These are phyloP conservation scores for Barnettozyma pratensis DNA, from an alignment of 805 yeast genomes.

Conservation along the genomic window DNA sequence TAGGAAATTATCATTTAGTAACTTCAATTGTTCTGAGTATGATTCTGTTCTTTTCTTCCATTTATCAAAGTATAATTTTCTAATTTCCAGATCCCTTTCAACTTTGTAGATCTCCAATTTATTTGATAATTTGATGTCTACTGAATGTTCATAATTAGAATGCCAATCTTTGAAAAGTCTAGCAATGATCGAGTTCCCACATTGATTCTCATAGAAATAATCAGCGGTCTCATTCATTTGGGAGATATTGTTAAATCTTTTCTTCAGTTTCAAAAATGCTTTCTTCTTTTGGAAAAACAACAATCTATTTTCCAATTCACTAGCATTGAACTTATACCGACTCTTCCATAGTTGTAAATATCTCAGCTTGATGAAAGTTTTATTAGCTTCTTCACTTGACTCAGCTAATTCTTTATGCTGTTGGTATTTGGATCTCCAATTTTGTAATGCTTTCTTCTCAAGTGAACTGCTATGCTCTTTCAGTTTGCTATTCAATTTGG, in stretches of 20 bases:
- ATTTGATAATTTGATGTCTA: slow-evolving; percentile 1
- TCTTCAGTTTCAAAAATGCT: slow-evolving; percentile 6
- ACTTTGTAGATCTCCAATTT: slow-evolving; percentile 1
- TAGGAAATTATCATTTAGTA: slow-evolving; percentile 7
- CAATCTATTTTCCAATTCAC: slow-evolving; percentile 5
- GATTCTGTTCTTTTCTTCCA: slow-evolving; percentile 12
- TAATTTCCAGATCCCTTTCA: neutral
- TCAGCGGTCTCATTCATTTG: neutral
- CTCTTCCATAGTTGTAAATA: slow-evolving; percentile 18
- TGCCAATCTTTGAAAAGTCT: slow-evolving; percentile 1
- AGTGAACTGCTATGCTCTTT: neutral
- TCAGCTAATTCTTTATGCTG: slow-evolving; percentile 8
- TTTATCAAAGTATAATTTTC: neutral
- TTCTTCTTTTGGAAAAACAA: slow-evolving; percentile 3
- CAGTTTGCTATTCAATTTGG: neutral
- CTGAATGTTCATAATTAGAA: neutral
- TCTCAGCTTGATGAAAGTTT: slow-evolving; percentile 15
- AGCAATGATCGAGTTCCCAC: neutral
- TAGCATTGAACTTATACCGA: neutral
- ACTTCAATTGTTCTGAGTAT: slow-evolving; percentile 5
- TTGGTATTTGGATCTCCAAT: slow-evolving; percentile 7
- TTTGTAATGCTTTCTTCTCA: slow-evolving; percentile 1
- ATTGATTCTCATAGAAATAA: neutral
- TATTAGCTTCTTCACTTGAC: slow-evolving; percentile 11
- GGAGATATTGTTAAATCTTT: neutral